phyloP scores from a whole-genome alignment of 495 filamentous ascomycete genomes.

The Aspergillus wentii region DNA sequence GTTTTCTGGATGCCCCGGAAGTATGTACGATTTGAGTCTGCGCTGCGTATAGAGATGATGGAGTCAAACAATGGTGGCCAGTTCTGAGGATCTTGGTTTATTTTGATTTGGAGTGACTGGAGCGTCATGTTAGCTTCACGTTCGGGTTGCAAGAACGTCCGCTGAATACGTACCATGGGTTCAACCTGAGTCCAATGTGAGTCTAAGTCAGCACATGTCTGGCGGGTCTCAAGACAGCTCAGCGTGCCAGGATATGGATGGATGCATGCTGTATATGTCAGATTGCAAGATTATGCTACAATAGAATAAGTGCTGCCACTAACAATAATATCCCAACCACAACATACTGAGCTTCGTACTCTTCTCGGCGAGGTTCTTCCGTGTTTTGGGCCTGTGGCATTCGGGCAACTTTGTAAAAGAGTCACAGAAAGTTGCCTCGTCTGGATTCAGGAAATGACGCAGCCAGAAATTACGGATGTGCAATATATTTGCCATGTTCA shows the following conservation, averaged over 20 bases:
- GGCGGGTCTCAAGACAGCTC: conserved; percentile 7
- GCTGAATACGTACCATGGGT: conserved; percentile 15
- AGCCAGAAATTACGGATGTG: conserved; percentile 38
- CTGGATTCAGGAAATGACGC: conserved; percentile 24
- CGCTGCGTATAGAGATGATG: conserved; percentile 7
- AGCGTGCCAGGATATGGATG: conserved; percentile 19
- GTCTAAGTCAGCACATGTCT: conserved; percentile 27
- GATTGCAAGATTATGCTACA: neutral
- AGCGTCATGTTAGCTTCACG: neutral
- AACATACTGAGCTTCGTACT: conserved; percentile 6
- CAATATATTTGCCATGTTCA: conserved; percentile 17
- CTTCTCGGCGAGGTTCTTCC: conserved; percentile 3
- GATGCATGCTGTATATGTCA: conserved; percentile 25
- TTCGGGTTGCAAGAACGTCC: neutral
- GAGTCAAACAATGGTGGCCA: conserved; percentile 22
- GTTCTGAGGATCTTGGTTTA: conserved; percentile 10
- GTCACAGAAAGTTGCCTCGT: conserved; percentile 18
- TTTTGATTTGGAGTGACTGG: conserved; percentile 20
- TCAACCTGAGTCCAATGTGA: conserved; percentile 16
- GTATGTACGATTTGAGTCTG: conserved; percentile 8
- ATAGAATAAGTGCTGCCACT: too few species aligned
- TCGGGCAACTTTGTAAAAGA: conserved; percentile 16
- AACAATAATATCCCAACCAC: conserved; percentile 39
- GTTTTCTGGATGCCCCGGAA: conserved; percentile 21
- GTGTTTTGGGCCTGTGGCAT: conserved; percentile 12